Base-by-base conservation (phyloP, 2,329 filamentous ascomycete genomes). In the Verticillium nonalfalfae region DNA sequence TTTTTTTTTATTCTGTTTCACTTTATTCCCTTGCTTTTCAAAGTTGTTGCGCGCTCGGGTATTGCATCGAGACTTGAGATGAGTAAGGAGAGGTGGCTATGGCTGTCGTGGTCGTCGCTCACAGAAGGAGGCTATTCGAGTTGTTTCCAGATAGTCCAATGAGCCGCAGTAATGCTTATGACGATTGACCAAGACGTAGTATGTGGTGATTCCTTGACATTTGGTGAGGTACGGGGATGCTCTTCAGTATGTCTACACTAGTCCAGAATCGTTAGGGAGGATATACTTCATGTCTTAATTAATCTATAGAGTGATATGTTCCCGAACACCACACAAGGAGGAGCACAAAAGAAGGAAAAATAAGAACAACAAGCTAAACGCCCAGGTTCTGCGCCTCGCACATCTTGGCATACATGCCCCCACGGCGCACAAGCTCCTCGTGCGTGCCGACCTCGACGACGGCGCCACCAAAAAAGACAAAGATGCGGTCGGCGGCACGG, bases 371-470 rank as follows among this genome's bases (percentile, higher is more conserved):
- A 36, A 36, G 35, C 35, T 50, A 50, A 40, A 36, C 45, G 45
- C 59, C 63, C 33, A 63, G 34, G 35, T 56, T 63, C 57, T 64
- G 63, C 38, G 63, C 63, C 61, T 63, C 61, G 7, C 63, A 64
- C 57, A 61, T 56, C 26, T 55, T 35, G 1, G 55, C 33, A 7
- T 61, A 59, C 39, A 50, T 39, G 4, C 34, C 33, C 1, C 33
- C 57, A 2, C 36, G 33, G 14, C 35, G 15, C 7, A 55, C 3
- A 38, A 77, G 63, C 52, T 76, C 72, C 1, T 73, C 68, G 63
- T 79, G 77, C 0, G 65, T 73, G 0, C 78, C 78, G 55, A 68
- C 68, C 63, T 81, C 78, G 0, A 78, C 66, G n/a, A 80, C 70
- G 14, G 59, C 68, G 0, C 79, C 79, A 0, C 75, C 71, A 4